Conservation (phyloP, 306 rosid species). For the Mucuna pruriens region DNA sequence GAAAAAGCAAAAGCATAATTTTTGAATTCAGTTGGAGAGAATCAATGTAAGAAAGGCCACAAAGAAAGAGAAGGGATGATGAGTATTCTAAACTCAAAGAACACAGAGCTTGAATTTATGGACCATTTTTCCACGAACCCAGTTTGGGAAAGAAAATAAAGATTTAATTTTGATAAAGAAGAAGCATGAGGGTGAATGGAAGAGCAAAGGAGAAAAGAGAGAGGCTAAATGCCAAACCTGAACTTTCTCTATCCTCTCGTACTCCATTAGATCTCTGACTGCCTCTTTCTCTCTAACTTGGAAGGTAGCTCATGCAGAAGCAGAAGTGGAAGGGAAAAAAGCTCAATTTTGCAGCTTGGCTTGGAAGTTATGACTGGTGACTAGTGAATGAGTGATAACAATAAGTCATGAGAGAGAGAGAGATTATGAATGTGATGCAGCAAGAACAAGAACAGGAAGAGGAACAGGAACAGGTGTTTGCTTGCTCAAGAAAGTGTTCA, state of each 20-base stretch:
- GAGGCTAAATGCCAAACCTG: constrained; percentile 61
- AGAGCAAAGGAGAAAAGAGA: background rate
- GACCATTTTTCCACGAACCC: constrained; percentile 38
- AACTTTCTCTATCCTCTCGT: constrained; percentile 85
- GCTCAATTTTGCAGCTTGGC: constrained; percentile 34
- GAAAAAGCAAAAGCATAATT: constrained; percentile 34
- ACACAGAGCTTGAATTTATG: constrained; percentile 23
- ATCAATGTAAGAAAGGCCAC: background rate
- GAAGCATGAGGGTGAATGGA: constrained; percentile 21
- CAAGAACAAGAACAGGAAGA: background rate
- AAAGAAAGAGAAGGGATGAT: constrained; percentile 18
- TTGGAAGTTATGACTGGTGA: constrained; percentile 5
- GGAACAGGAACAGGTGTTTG: background rate
- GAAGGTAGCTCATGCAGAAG: constrained; percentile 21
- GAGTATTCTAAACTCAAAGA: background rate
- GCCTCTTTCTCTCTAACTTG: background rate
- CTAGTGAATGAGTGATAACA: background rate
- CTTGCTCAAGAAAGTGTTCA: constrained; percentile 10
- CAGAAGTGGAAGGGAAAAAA: constrained; percentile 18
- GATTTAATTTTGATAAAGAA: constrained; percentile 29
- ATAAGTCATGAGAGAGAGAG: constrained; percentile 30
- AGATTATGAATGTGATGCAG: constrained; percentile 17
- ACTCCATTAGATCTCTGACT: constrained; percentile 73
- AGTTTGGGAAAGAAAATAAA: constrained; percentile 35
- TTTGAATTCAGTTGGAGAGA: constrained; percentile 34